These are phyloP conservation scores for Salvia rosmarinus DNA, from an alignment of 257 asterid species.

Conservation along the genomic window DNA sequence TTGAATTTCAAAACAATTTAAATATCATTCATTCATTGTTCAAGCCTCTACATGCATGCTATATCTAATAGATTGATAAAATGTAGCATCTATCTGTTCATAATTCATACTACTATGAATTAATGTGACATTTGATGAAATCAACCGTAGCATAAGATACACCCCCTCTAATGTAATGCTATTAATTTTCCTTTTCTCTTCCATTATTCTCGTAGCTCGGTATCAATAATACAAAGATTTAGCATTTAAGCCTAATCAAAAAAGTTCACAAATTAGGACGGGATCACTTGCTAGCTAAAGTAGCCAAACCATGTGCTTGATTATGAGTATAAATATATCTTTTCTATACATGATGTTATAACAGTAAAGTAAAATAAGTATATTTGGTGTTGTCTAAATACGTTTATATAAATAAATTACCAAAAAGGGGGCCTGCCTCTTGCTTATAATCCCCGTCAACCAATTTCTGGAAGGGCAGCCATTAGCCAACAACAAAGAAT, in stretches of 20 bases:
- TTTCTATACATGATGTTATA: not conserved
- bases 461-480: not conserved
- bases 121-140: not conserved
- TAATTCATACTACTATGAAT: not conserved
- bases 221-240: not conserved
- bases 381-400: not conserved
- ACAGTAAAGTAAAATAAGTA: too few species aligned
- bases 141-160: not conserved
- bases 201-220: not conserved
- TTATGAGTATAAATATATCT: not conserved
- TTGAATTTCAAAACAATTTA: too few species aligned
- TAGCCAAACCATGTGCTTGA: not conserved
- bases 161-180: not conserved
- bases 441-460: constrained; percentile 45
- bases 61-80: not conserved
- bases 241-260: not conserved
- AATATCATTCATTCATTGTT: too few species aligned
- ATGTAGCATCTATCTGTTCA: not conserved
- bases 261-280: not conserved
- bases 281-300: not conserved
- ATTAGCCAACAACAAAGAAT: constrained; percentile 25
- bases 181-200: not conserved
- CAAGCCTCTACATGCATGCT: too few species aligned
- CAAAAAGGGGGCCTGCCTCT: not conserved
- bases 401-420: not conserved